Evolutionary conservation across 2,329 filamentous ascomycete genomes (phyloP).

Genomic region (Aspergillus amoenus): DNA sequence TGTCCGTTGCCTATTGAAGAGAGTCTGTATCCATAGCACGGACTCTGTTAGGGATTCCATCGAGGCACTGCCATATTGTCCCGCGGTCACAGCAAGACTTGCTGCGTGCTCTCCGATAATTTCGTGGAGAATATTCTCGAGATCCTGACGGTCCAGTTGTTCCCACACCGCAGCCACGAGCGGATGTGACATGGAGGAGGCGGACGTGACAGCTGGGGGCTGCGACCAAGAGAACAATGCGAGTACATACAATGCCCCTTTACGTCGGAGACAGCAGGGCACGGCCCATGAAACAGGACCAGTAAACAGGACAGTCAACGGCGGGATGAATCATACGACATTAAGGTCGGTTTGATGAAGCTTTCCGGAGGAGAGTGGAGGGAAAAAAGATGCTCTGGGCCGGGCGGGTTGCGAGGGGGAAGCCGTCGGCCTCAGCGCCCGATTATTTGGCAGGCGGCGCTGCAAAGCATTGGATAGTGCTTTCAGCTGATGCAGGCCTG

Average conservation of each 20-base stretch:
- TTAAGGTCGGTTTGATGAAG: conserved; percentile 2
- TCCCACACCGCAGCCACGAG: conserved; percentile 37
- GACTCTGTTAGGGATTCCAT: conserved; percentile 27
- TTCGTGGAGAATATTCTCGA: conserved; percentile 34
- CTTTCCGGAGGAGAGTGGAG: not conserved
- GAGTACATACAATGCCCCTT: not conserved
- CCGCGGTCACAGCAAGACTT: conserved; percentile 25
- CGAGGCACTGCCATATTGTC: conserved; percentile 21
- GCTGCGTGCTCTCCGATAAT: conserved; percentile 37
- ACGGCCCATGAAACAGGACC: not conserved
- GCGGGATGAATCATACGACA: not conserved
- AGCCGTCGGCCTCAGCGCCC: conserved; percentile 1
- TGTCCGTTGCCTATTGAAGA: conserved; percentile 37
- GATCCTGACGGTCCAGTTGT: conserved; percentile 34
- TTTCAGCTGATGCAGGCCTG: conserved; percentile 24
- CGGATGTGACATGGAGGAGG: conserved; percentile 29
- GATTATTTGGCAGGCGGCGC: not conserved
- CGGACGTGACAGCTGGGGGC: not conserved
- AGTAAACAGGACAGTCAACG: not conserved
- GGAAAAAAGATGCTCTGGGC: conserved; percentile 2
- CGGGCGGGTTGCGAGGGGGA: conserved; percentile 5
- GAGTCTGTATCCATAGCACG: conserved; percentile 37
- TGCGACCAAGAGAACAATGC: conserved; percentile 16
- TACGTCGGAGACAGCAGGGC: not conserved
- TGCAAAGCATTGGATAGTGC: not conserved